A percentile compares a stretch with the other conserved stretches of the same genome.
phyloP scores from a whole-genome alignment of 176 grass and related monocot species.

The Avena sativa region DNA sequence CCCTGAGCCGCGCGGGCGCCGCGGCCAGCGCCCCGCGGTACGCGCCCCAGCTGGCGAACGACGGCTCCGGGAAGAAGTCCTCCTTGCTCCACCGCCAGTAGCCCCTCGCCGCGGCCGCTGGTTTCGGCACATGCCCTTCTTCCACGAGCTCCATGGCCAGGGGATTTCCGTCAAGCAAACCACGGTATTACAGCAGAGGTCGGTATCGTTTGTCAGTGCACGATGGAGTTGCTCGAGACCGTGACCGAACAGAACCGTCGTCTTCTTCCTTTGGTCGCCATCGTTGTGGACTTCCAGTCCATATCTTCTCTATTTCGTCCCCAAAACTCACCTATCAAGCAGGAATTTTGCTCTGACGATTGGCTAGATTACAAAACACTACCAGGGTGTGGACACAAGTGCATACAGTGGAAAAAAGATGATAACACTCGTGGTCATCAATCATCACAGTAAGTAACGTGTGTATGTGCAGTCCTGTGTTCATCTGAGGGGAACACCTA shows the following conservation, averaged over 20 bases:
- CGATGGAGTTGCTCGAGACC: background rate
- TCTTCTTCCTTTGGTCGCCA: slow-evolving; percentile 18
- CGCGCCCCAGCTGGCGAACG: slow-evolving; percentile 23
- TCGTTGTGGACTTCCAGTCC: slow-evolving; percentile 11
- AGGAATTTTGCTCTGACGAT: slow-evolving; percentile 5
- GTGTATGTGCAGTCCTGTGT: background rate
- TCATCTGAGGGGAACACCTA: background rate
- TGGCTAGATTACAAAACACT: no score
- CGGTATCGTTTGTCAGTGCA: background rate
- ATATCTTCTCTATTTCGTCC: background rate
- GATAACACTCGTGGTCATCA: no score
- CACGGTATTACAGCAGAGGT: background rate
- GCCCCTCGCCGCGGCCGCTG: background rate
- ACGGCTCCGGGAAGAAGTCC: slow-evolving; percentile 12
- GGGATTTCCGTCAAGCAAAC: background rate
- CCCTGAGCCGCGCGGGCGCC: background rate
- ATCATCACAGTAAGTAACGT: background rate
- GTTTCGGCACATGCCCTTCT: background rate
- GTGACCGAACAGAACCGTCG: background rate
- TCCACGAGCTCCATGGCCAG: background rate
- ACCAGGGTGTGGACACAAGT: no score
- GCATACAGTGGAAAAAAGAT: no score
- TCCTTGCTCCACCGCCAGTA: slow-evolving; percentile 25
- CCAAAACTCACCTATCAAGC: background rate
- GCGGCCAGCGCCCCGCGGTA: background rate